Conservation (phyloP, 108 stramenopile species). For the Nitzschia putrida region DNA sequence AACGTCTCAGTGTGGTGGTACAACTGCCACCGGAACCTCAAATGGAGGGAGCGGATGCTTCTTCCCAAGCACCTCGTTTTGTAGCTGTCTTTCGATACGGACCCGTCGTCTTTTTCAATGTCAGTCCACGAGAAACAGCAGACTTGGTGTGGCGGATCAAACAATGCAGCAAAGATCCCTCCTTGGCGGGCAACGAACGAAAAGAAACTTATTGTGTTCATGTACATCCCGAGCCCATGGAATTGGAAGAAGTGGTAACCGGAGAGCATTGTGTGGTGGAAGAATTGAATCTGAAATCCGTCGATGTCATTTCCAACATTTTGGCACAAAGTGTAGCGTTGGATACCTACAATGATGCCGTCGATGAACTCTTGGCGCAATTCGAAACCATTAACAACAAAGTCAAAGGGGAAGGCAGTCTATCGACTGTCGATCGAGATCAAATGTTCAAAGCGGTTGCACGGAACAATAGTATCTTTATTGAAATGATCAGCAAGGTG, state of each 20-base stretch:
- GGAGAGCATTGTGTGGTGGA: slow-evolving; percentile 82
- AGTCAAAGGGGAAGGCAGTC: slow-evolving; percentile 75
- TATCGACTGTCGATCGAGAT: slow-evolving; percentile 62
- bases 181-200: slow-evolving; percentile 73
- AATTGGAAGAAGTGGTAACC: slow-evolving; percentile 55
- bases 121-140: slow-evolving; percentile 62
- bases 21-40: slow-evolving; percentile 32
- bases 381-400: slow-evolving; percentile 79
- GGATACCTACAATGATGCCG: slow-evolving; percentile 87
- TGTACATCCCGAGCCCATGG: slow-evolving; percentile 47
- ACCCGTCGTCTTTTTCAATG: slow-evolving; percentile 89
- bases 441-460: slow-evolving; percentile 82
- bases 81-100: slow-evolving; percentile 90
- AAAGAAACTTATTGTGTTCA: slow-evolving; percentile 85
- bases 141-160: slow-evolving; percentile 69
- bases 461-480: slow-evolving; percentile 87
- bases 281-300: slow-evolving; percentile 86
- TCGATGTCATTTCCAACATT: slow-evolving; percentile 87
- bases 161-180: slow-evolving; percentile 55
- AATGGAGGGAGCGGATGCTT: slow-evolving; percentile 6
- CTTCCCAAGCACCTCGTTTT: slow-evolving; percentile 50
- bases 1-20: slow-evolving; percentile 30
- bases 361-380: slow-evolving; percentile 79
- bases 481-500: slow-evolving; percentile 87
- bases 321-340: slow-evolving; percentile 92